Conservation (phyloP, 495 filamentous ascomycete genomes). For the Neurospora africana region DNA sequence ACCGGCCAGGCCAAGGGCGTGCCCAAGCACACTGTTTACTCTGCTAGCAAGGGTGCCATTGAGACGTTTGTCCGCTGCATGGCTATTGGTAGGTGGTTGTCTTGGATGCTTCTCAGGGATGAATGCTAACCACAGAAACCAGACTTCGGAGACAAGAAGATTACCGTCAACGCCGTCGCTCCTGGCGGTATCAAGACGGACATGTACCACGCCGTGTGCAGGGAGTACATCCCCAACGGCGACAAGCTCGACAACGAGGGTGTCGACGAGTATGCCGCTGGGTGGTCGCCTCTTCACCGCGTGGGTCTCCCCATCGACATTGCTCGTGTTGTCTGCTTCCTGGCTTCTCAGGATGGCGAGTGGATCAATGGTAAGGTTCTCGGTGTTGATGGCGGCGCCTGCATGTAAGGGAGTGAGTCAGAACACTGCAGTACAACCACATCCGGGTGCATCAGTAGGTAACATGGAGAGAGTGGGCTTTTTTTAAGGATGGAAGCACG, state of each 20-base stretch:
- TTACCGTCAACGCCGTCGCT: slow-evolving; percentile 57
- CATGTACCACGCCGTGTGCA: slow-evolving; percentile 56
- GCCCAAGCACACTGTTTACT: slow-evolving; percentile 52
- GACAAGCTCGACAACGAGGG: slow-evolving; percentile 33
- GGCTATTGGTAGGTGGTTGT: slow-evolving; percentile 18
- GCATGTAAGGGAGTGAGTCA: slow-evolving; percentile 28
- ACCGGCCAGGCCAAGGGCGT: slow-evolving; percentile 53
- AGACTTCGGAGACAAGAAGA: slow-evolving; percentile 34
- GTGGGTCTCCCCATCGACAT: slow-evolving; percentile 55
- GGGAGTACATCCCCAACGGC: slow-evolving; percentile 54
- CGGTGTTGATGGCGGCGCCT: slow-evolving; percentile 36
- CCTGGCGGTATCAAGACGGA: slow-evolving; percentile 61
- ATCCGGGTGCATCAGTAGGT: neutral
- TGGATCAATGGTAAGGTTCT: slow-evolving; percentile 56
- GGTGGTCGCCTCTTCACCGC: slow-evolving; percentile 48
- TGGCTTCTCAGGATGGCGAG: slow-evolving; percentile 53
- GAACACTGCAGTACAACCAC: neutral
- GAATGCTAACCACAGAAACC: neutral
- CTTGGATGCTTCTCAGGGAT: neutral
- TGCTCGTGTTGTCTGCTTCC: slow-evolving; percentile 54
- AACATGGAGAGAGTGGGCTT: neutral
- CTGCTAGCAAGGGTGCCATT: slow-evolving; percentile 27
- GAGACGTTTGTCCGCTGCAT: slow-evolving; percentile 28
- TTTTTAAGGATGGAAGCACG: neutral
- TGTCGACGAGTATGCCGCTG: slow-evolving; percentile 37